Percentiles rank a stretch among this genome's conserved stretches.
These are phyloP conservation scores for Entomophthora muscae DNA, from an alignment of 371 early-diverging fungal species.

Conservation along the genomic window DNA sequence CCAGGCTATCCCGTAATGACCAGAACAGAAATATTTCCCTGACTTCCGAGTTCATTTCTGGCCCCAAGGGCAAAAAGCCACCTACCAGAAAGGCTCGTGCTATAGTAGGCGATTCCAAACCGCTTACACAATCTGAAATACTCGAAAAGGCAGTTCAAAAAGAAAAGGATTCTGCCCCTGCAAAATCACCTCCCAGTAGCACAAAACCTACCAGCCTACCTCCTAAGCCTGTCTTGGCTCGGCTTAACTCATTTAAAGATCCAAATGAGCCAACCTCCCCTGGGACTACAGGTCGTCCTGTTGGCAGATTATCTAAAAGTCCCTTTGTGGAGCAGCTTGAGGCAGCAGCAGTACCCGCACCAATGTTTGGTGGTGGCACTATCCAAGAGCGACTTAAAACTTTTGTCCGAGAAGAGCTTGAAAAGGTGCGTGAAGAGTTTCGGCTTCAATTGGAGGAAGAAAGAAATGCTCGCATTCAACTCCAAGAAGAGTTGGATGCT, in stretches of 20 bases:
- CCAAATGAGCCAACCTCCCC: not conserved
- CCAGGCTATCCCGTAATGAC: not conserved
- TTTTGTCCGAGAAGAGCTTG: conserved; percentile 1
- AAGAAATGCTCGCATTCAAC: not conserved
- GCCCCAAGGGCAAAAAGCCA: not conserved
- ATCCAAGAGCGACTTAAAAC: conserved; percentile 6
- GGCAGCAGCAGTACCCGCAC: not conserved
- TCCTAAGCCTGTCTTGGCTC: conserved; percentile 1
- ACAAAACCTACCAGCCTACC: not conserved
- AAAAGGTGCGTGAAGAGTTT: not conserved
- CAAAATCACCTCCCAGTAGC: not conserved
- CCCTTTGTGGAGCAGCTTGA: conserved; percentile 1
- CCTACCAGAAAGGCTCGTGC: not conserved
- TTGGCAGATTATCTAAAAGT: not conserved
- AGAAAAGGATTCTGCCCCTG: not conserved
- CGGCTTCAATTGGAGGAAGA: not conserved
- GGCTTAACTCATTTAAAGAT: not conserved
- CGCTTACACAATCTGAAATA: not conserved
- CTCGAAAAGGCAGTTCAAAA: conserved; percentile 1
- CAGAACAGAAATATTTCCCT: not conserved
- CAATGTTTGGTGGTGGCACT: not conserved
- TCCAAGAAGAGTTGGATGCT: conserved; percentile 2
- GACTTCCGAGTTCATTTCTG: not conserved
- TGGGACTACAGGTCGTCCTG: not conserved
- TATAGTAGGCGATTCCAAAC: not conserved